Percentiles rank a stretch among this genome's conserved stretches.
Evolutionary conservation across 2,329 filamentous ascomycete species (phyloP).

Genomic region (Aureobasidium sp.): DNA sequence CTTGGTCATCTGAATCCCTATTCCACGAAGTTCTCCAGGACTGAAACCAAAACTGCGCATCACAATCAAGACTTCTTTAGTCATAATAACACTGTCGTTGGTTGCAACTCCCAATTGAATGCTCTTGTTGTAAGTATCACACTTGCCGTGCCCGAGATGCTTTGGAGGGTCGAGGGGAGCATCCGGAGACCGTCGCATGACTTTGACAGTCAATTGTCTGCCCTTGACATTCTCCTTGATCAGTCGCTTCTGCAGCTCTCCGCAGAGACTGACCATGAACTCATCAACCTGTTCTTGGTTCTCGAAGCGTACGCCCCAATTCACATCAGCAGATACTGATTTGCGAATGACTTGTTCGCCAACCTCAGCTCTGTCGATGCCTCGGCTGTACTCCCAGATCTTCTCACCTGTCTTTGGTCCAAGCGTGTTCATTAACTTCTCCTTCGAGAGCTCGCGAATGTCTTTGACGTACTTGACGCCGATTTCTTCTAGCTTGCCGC

Average conservation of each 20-base stretch:
- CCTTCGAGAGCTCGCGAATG: constrained; percentile 67
- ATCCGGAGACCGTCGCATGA: constrained; percentile 81
- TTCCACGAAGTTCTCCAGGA: constrained; percentile 83
- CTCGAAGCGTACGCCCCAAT: constrained; percentile 94
- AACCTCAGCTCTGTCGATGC: constrained; percentile 79
- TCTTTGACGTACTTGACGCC: constrained; percentile 78
- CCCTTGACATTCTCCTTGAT: constrained; percentile 80
- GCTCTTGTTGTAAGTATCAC: constrained; percentile 90
- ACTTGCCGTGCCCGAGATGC: constrained; percentile 90
- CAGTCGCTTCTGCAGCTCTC: constrained; percentile 74
- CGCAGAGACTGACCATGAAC: constrained; percentile 77
- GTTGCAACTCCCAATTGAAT: constrained; percentile 76
- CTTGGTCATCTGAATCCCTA: constrained; percentile 91
- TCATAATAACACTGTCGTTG: constrained; percentile 61
- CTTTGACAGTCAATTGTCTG: constrained; percentile 82
- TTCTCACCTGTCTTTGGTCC: constrained; percentile 91
- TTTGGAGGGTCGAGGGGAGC: constrained; percentile 88
- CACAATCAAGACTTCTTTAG: constrained; percentile 78
- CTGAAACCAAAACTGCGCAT: constrained; percentile 75
- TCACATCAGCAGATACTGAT: constrained; percentile 94
- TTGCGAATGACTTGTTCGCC: constrained; percentile 81
- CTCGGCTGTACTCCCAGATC: constrained; percentile 81
- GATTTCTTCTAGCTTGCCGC: constrained; percentile 79
- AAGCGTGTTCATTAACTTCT: constrained; percentile 63
- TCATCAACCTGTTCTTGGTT: constrained; percentile 89